These are phyloP conservation scores for Nephelium lappaceum DNA, from an alignment of 345 rosid genomes.

Conservation along the genomic window DNA sequence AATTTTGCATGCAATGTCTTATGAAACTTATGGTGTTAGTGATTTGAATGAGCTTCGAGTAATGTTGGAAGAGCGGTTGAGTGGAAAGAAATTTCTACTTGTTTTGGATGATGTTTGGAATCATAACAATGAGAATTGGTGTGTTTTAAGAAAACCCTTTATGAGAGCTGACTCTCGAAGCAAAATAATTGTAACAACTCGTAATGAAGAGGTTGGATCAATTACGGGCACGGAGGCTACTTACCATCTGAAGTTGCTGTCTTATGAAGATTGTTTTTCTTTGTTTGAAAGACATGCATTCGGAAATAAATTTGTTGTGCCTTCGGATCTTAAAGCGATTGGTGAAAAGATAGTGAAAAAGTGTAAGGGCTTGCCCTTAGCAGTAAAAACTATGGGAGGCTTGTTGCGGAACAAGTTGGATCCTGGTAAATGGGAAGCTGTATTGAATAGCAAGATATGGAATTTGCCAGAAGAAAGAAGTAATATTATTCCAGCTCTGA, in stretches of 20 bases:
- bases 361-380: slow-evolving; percentile 22
- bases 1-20: neutral
- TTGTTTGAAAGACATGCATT: neutral
- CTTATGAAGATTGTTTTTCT: slow-evolving; percentile 10
- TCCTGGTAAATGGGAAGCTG: neutral
- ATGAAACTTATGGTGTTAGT: neutral
- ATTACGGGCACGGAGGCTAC: neutral
- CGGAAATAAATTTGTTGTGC: neutral
- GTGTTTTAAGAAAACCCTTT: neutral
- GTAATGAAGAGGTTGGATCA: neutral
- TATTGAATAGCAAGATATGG: slow-evolving; percentile 12
- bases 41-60: neutral
- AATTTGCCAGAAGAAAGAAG: neutral
- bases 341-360: slow-evolving; percentile 13
- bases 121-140: neutral
- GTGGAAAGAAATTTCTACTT: slow-evolving; percentile 3
- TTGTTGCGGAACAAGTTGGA: neutral
- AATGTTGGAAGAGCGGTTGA: neutral
- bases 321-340: neutral
- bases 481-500: neutral
- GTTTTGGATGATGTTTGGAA: slow-evolving; percentile 20
- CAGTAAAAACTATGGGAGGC: too few species aligned
- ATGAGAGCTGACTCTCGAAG: neutral
- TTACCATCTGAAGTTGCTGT: neutral
- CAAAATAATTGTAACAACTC: neutral